Evolutionary conservation across 129 eudicot genomes (phyloP).

Genomic region (Centrapalus pauciflorus): DNA sequence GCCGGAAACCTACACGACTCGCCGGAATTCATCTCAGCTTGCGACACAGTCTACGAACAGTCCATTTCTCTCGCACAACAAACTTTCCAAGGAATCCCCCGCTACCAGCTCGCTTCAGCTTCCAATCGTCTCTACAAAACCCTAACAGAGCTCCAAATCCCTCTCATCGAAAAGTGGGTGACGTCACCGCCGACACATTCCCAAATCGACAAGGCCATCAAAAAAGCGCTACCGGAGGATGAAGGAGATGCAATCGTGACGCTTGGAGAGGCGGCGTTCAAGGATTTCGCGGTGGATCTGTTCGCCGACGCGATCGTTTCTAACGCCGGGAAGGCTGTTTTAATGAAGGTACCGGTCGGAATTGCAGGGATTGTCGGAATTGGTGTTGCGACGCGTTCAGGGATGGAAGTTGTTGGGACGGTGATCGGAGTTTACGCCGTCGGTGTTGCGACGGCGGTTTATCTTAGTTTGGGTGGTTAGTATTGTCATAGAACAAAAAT

Average conservation of each 20-base stretch:
- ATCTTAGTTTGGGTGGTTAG: constrained; percentile 43
- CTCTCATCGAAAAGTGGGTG: constrained; percentile 54
- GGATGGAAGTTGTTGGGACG: constrained; percentile 44
- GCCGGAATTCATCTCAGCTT: constrained; percentile 56
- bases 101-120: constrained; percentile 67
- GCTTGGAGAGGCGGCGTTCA: constrained; percentile 39
- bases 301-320: constrained; percentile 48
- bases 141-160: constrained; percentile 27
- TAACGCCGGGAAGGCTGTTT: constrained; percentile 37
- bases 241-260: background rate
- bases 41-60: constrained; percentile 45
- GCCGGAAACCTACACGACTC: constrained; percentile 38
- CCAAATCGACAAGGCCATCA: constrained; percentile 50
- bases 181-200: constrained; percentile 53
- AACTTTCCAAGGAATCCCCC: constrained; percentile 64
- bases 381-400: constrained; percentile 42
- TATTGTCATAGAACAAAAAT: background rate
- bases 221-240: background rate
- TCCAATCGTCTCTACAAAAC: constrained; percentile 50
- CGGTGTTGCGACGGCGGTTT: constrained; percentile 50
- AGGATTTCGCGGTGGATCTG: constrained; percentile 45
- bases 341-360: constrained; percentile 43
- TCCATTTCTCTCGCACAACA: constrained; percentile 48
- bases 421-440: constrained; percentile 72
- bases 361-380: constrained; percentile 64